Evolutionary conservation across 2,329 filamentous ascomycete species (phyloP), one percentile per base, ranked within the genome.

Genomic region (Botryosphaeria dothidea): DNA sequence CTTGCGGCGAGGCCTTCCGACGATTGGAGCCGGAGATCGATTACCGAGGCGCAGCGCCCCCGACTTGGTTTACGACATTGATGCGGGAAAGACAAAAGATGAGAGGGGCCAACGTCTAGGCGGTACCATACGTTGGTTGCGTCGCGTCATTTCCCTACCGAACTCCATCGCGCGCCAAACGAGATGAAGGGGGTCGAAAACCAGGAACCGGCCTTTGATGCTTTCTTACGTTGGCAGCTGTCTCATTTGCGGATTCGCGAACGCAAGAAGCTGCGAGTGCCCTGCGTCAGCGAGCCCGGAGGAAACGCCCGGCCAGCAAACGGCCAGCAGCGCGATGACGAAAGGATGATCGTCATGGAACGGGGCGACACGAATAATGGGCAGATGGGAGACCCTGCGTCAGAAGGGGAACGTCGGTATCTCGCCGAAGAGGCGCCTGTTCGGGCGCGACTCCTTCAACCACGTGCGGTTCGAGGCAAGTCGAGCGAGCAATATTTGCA

Each of bases 381-480:
- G 56, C 27, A 21, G 41, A 46, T 21, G n/a, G 49, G n/a, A 60
- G 56, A 60, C 56, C 56, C 56, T 60, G 56, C 56, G 56, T 60
- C 36, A 46, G 41, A 27, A 46, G 41, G 56, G 36, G 17, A 11
- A n/a, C 8, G 7, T 17, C 34, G 34, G 52, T 25, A 9, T 38
- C 6, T 15, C 54, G 38, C 38, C 38, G 56, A 46, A 41, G 56
- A 46, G 56, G 27, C 56, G 56, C 56, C 56, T 60, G 15, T 29
- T 57, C 51, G 51, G 51, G 15, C 19, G 41, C 56, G 54, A 58
- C 21, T 58, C 54, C n/a, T 58, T 36, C 54, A 31, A n/a, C 6
- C 7, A n/a, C 13, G 34, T 17, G 29, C n/a, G n/a, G n/a, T 19
- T 48, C 19, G 54, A 45, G 25, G 54, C 25, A 58, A 29, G 36